These are phyloP conservation scores for Ascochyta fabae DNA, from an alignment of 2,329 filamentous ascomycete species.

Conservation along the genomic window DNA sequence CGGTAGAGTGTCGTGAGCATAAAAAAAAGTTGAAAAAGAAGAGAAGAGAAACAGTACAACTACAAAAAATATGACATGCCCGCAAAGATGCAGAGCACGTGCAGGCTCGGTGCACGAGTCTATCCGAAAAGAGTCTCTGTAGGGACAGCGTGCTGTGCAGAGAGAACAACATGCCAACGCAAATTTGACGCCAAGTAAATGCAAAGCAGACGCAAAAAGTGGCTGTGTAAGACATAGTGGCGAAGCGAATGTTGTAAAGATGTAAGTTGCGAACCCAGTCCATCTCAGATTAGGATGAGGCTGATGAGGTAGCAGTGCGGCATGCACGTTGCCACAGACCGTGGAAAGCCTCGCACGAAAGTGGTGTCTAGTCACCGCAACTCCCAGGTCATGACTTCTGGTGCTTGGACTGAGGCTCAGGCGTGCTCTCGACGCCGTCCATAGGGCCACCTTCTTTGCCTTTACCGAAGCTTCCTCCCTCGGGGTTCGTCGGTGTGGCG, in stretches of 20 bases:
- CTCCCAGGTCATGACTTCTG: conserved; percentile 10
- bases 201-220: conserved; percentile 26
- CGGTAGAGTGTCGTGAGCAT: conserved; percentile 3
- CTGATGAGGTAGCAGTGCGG: background rate
- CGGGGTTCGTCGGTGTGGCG: conserved; percentile 44
- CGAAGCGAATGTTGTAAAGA: conserved; percentile 45
- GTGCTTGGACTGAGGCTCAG: conserved; percentile 15
- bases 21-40: conserved; percentile 1
- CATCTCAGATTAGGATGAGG: conserved; percentile 3
- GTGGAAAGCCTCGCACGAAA: background rate
- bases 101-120: background rate
- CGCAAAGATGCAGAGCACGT: conserved; percentile 10
- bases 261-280: conserved; percentile 15
- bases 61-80: conserved; percentile 16
- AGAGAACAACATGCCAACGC: conserved; percentile 16
- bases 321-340: background rate
- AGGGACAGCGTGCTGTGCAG: conserved; percentile 12
- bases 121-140: conserved; percentile 4
- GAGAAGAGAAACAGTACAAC: conserved; percentile 14
- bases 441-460: conserved; percentile 31
- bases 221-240: conserved; percentile 35
- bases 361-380: background rate
- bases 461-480: conserved; percentile 30
- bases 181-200: conserved; percentile 23
- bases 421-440: conserved; percentile 34